Evolutionary conservation across 305 asterid species (phyloP), one percentile per base, ranked within the genome.

Genomic region (Solanum hybrid): DNA sequence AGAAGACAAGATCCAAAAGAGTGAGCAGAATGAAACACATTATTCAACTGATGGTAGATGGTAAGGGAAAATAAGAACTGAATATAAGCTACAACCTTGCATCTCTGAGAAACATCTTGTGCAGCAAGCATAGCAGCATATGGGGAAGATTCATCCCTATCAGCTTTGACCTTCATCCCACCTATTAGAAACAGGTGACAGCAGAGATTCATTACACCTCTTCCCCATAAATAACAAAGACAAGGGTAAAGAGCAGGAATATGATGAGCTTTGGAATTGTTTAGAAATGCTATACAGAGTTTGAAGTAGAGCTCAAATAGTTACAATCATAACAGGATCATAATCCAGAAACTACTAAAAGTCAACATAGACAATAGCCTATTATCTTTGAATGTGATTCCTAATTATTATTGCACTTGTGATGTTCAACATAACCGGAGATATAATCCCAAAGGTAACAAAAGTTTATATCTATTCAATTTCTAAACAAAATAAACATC

Each of bases 41-140:
- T 31, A 75, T n/a, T 39, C 36, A 67, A 69, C 31, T 34, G 87
- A 84, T 18, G 29, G 29, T 11, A 31, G 20, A 51, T 5, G 29
- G 40, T 9, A 83, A 9, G 39, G 74, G 73, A 83, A 82, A 42
- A 46, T 29, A 29, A 46, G 11, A 82, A 89, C 42, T 36, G 16
- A 78, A 42, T 33, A 24, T 3, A 33, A 33, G 86, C 37, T 22
- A 9, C 22, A 6, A 90, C 94, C 92, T 92, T 92, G 94, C 94
- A 92, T 74, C 94, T 84, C 69, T 88, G 92, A 20, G 93, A 87
- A 86, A 91, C 94, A 89, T 92, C 94, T 80, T 92, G 94, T 42
- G 94, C 92, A 5, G 93, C 94, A 92, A 92, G 93, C 94, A 92
- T 92, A 90, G 93, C 94, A 5, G 92, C 94, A 90, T 92, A 92